A percentile compares a stretch with the other conserved stretches of the same genome.
Conservation (phyloP, 179 eudicot species). For the Silene coronaria region DNA sequence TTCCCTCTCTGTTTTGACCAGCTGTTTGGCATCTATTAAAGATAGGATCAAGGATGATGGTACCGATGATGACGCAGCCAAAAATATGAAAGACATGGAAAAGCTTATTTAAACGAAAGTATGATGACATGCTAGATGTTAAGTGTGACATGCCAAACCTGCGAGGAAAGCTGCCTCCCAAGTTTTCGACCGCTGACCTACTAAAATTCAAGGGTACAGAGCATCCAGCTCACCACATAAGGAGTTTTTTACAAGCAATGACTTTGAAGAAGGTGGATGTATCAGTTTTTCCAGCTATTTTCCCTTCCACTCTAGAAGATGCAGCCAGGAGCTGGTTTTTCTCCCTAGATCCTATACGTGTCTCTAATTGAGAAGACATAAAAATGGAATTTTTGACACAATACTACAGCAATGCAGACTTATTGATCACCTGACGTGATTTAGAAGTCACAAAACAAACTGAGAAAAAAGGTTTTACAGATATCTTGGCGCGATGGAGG, state of each 20-base stretch:
- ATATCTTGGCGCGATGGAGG: no score
- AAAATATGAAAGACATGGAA: neutral
- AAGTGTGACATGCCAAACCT: neutral
- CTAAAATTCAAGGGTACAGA: neutral
- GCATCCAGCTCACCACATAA: no score
- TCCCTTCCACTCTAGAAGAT: neutral
- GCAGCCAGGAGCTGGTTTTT: neutral
- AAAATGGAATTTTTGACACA: neutral
- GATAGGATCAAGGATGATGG: no score
- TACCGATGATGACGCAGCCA: no score
- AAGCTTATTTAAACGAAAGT: neutral
- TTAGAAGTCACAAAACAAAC: no score
- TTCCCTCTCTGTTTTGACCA: no score
- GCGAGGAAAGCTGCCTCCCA: neutral
- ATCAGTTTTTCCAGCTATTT: neutral
- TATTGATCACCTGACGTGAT: no score
- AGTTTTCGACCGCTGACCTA: neutral
- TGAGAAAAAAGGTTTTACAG: no score
- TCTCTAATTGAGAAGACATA: neutral
- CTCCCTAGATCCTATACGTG: neutral
- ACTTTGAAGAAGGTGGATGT: neutral
- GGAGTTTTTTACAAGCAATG: neutral
- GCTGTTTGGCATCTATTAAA: no score
- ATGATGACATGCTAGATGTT: neutral
- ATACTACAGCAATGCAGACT: no score